Evolutionary conservation across 257 asterid species (phyloP), one percentile per base, ranked within the genome.

Genomic region (Rubia yunnanensis): DNA sequence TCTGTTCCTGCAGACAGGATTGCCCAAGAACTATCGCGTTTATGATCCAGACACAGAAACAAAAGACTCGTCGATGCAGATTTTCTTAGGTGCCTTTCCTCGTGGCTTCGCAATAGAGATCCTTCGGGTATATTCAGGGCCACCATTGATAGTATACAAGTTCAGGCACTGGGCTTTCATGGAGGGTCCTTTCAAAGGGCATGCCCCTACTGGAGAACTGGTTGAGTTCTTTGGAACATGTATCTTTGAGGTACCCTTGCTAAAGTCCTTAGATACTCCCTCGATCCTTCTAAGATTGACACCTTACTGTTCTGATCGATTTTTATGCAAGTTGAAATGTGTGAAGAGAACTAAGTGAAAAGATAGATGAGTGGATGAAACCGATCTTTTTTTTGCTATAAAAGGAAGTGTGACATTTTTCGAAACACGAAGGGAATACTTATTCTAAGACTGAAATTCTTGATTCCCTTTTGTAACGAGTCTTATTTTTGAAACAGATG

Each of bases 151-250:
- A 18, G 70, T 70, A 0, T 88, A 73, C 82, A 88, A 79, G 70
- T 91, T 80, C 58, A 83, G 98, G 82, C 98, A 88, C 27, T 91
- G 95, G 95, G 95, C 94, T 38, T 77, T 72, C 74, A 73, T 86
- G 79, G 96, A 91, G 41, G 96, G 83, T 13, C 74, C 92, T 56
- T 91, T 56, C 65, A 80, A 88, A 64, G 88, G 77, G 2, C 68
- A 77, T 54, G 73, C 79, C 11, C 84, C 97, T 0, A 90, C 87
- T 0, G 92, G 98, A 10, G 85, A 91, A 58, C 56, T 72, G 75
- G 48, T 82, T 7, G 88, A 88, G 48, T 30, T 91, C 44, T 76
- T 68, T 49, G 95, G 98, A 5, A 74, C 53, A 46, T 46, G 22
- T 17, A 46, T 17, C 17, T 46, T 4, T 17, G n/a, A n/a, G n/a